Conservation (phyloP, 352 stramenopile species). For the Ochromonadaceae sp. region DNA sequence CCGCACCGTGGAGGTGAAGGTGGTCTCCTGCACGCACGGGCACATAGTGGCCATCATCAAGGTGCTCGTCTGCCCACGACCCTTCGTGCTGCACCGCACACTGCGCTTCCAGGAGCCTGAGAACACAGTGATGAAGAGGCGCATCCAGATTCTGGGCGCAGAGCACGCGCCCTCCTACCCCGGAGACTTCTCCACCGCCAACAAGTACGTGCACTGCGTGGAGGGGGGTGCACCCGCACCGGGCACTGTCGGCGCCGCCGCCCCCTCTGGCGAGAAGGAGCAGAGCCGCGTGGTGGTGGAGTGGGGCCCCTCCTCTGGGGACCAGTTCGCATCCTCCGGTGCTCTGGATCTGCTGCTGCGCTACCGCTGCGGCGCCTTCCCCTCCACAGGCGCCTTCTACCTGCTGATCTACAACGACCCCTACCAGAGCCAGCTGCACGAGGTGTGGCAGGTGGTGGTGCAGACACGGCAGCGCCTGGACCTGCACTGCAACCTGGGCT, state of each 20-base stretch:
- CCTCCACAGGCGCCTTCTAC: conserved; percentile 66
- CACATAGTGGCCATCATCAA: conserved; percentile 70
- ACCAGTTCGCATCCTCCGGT: conserved; percentile 1
- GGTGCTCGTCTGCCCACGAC: conserved; percentile 48
- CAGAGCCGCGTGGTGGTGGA: conserved; percentile 24
- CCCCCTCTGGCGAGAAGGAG: neutral
- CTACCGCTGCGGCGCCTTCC: conserved; percentile 61
- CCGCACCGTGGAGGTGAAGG: conserved; percentile 35
- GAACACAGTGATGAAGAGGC: conserved; percentile 42
- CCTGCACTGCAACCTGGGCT: conserved; percentile 48
- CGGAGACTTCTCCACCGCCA: neutral
- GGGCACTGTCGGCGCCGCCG: neutral
- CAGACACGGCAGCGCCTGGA: conserved; percentile 47
- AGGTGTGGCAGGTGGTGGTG: conserved; percentile 41
- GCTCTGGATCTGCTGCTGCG: conserved; percentile 54
- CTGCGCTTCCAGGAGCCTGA: conserved; percentile 42
- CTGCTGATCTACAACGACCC: conserved; percentile 39
- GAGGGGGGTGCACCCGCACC: conserved; percentile 15
- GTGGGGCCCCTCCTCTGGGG: conserved; percentile 14
- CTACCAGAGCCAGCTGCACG: conserved; percentile 25
- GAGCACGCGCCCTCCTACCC: conserved; percentile 2
- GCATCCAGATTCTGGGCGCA: conserved; percentile 20
- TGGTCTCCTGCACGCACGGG: conserved; percentile 62
- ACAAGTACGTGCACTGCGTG: conserved; percentile 40
- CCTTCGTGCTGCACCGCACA: conserved; percentile 58